Conservation (phyloP, 805 yeast genomes). For the Starmerella powellii region DNA sequence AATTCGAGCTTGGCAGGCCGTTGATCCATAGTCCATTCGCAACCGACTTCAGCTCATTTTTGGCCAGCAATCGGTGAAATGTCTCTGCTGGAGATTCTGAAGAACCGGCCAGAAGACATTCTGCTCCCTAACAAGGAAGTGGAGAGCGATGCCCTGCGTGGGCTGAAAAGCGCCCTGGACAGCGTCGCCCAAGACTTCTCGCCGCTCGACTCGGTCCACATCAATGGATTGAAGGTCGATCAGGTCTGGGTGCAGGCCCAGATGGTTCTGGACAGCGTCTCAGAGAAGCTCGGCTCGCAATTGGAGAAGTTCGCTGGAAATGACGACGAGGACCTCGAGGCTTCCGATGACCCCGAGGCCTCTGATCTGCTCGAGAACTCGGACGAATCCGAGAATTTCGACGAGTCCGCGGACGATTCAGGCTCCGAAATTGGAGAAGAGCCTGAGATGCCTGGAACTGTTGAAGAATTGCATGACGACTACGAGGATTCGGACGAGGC, state of each 20-base stretch:
- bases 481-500: background rate
- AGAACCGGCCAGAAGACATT: conserved; percentile 23
- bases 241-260: conserved; percentile 93
- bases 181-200: conserved; percentile 44
- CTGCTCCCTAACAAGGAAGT: conserved; percentile 18
- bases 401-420: conserved; percentile 9
- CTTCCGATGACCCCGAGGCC: conserved; percentile 27
- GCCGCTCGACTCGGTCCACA: conserved; percentile 65
- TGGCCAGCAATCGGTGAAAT: conserved; percentile 2
- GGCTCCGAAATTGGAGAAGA: background rate
- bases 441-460: background rate
- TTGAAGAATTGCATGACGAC: background rate
- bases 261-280: conserved; percentile 67
- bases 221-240: conserved; percentile 77
- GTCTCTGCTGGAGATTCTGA: conserved; percentile 12
- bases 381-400: conserved; percentile 17
- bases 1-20: background rate
- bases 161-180: conserved; percentile 42
- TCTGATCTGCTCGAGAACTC: conserved; percentile 24
- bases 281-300: conserved; percentile 46
- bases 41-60: too few species aligned
- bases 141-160: conserved; percentile 21
- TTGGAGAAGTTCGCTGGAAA: conserved; percentile 5
- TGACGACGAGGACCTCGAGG: conserved; percentile 15
- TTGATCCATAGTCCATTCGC: background rate